phyloP scores from a whole-genome alignment of 2,329 filamentous ascomycete species.

The Aspergillus ruber region DNA sequence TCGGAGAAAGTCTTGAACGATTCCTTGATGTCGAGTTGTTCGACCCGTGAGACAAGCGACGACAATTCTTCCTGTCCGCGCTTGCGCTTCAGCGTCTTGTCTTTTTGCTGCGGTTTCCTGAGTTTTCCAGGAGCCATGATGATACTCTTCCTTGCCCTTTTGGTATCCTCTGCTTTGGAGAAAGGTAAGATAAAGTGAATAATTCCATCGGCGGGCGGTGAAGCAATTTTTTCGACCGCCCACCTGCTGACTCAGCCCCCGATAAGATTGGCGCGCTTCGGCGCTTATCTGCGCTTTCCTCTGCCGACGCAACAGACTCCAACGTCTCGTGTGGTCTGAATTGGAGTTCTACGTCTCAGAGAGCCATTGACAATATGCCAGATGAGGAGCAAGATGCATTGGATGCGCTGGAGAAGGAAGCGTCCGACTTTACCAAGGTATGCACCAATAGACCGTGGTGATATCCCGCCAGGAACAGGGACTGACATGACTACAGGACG shows the following conservation, averaged over 20 bases:
- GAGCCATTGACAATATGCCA: slow-evolving; percentile 33
- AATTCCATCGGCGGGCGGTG: slow-evolving; percentile 13
- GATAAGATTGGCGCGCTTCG: slow-evolving; percentile 22
- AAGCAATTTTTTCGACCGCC: slow-evolving; percentile 20
- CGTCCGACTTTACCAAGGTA: slow-evolving; percentile 87
- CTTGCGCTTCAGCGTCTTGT: slow-evolving; percentile 39
- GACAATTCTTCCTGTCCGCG: slow-evolving; percentile 40
- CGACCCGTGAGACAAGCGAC: slow-evolving; percentile 36
- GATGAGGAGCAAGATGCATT: slow-evolving; percentile 69
- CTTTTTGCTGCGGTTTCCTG: slow-evolving; percentile 20
- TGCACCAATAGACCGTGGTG: slow-evolving; percentile 9
- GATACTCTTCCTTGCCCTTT: slow-evolving; percentile 1
- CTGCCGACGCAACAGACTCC: background rate
- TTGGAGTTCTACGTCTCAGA: background rate
- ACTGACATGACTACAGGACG: slow-evolving; percentile 56
- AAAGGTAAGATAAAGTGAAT: background rate
- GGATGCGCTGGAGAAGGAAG: slow-evolving; percentile 73
- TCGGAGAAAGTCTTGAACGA: slow-evolving; percentile 67
- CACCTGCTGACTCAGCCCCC: slow-evolving; percentile 28
- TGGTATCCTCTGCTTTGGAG: slow-evolving; percentile 6
- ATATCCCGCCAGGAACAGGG: background rate
- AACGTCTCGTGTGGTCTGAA: background rate
- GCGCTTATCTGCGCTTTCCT: slow-evolving; percentile 7
- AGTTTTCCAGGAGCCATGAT: slow-evolving; percentile 32
- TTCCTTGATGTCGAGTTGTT: slow-evolving; percentile 39